Base-by-base conservation (phyloP, 768 basidiomycete species). In the Termitomyces bulborhizus region DNA sequence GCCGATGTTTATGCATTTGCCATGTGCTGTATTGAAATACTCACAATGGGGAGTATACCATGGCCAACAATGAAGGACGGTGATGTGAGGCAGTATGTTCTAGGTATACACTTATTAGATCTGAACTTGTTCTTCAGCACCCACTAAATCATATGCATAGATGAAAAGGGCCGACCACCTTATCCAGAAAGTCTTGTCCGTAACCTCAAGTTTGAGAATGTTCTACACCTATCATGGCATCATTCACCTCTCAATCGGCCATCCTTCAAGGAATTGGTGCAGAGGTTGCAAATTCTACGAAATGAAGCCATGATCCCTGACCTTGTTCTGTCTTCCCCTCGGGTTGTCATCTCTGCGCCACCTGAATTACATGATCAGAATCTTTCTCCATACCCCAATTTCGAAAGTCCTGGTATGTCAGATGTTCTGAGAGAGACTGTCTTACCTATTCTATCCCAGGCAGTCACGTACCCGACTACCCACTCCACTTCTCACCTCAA, bases 1-100 rank as follows among this genome's bases (percentile, higher is more conserved):
- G 21, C 21, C 21, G 21, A 21, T 21, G 21, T 21, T 21, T 21
- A 21, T 21, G 21, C 21, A 21, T 21, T 21, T 21, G 21, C 21
- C 2, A 21, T 21, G 21, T 21, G 21, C 21, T 21, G 21, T 21
- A 21, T 21, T 21, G 21, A 21, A 2, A 21, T 21, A 21, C 21
- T 21, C 21, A 21, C 21, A 21, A 21, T 21, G 21, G 21, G 21
- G 21, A 21, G 21, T 21, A 21, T 21, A 21, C 21, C 21, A 21
- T 86, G 83, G 82, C 68, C 71, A 6, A 63, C 68, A n/a, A 67
- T 74, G 57, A 75, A 79, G 50, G 83, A 86, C 51, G 72, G 73
- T 11, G 69, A 71, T 1, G 78, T 87, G 27, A 73, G 71, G 39
- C 70, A 73, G 54, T 71, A 79, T 41, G 81, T 86, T 31, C 57